Evolutionary conservation across 495 filamentous ascomycete genomes (phyloP).

Genomic region (Neurospora sp.): DNA sequence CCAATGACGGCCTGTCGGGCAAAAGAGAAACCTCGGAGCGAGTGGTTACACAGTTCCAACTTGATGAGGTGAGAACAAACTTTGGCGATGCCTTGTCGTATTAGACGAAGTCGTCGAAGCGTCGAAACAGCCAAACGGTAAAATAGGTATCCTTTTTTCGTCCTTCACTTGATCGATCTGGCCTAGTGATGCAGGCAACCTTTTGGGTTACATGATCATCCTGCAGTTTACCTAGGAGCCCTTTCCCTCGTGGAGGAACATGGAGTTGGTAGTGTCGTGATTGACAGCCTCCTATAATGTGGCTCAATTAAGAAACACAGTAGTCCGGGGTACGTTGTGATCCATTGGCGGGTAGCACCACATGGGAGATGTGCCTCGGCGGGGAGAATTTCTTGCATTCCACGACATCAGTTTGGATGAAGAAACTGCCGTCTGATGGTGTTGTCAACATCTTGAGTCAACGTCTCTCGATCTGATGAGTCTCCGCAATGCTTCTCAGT

Average conservation of each 20-base stretch:
- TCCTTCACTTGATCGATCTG: not conserved
- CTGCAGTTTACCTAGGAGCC: not conserved
- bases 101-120: not conserved
- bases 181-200: not conserved
- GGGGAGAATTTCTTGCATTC: not conserved
- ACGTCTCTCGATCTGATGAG: not conserved
- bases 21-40: not conserved
- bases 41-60: not conserved
- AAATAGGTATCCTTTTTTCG: not conserved
- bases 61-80: not conserved
- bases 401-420: not conserved
- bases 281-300: not conserved
- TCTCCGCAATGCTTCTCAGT: not conserved
- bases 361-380: not conserved
- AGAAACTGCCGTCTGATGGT: not conserved
- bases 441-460: not conserved
- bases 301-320: not conserved
- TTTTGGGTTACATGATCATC: not conserved
- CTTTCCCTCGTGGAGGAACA: not conserved
- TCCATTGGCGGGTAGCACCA: not conserved
- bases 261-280: not conserved
- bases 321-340: not conserved
- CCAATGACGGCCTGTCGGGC: not conserved
- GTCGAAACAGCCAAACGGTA: not conserved
- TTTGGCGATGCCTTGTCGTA: not conserved